Conservation (phyloP, 257 asterid genomes). For the Penstemon davidsonii region DNA sequence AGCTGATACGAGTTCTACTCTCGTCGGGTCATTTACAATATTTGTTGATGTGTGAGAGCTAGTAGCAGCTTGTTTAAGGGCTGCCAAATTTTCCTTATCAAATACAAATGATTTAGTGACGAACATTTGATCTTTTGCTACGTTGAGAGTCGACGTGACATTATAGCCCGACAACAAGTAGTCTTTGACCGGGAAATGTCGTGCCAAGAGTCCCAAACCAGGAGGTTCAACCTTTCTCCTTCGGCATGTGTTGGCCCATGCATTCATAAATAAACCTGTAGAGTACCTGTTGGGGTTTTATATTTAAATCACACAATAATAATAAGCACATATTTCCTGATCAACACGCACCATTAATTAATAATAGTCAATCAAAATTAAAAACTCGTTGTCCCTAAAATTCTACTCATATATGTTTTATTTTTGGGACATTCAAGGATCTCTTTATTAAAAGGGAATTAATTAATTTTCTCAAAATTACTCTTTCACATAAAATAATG, state of each 20-base stretch:
- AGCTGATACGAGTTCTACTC: constrained; percentile 46
- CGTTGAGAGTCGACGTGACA: constrained; percentile 7
- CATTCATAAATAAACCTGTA: constrained; percentile 27
- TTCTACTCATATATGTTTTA: no score
- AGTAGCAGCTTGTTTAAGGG: constrained; percentile 22
- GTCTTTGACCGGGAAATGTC: constrained; percentile 32
- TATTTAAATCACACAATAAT: no score
- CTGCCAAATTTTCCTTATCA: constrained; percentile 29
- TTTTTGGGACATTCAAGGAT: no score
- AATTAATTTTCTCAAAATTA: no score
- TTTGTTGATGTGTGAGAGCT: neutral
- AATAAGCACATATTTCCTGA: no score
- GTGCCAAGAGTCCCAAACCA: constrained; percentile 17
- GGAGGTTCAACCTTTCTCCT: constrained; percentile 1
- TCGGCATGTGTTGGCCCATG: constrained; percentile 37
- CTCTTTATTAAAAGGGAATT: no score
- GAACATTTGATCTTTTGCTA: constrained; percentile 22
- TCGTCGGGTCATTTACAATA: constrained; percentile 30
- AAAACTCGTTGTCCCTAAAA: no score
- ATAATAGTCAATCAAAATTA: no score
- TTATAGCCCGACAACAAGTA: neutral
- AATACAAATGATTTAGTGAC: constrained; percentile 34
- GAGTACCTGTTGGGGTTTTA: no score
- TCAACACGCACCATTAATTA: no score
- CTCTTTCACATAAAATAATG: no score